Conservation (phyloP, 768 basidiomycete genomes). For the Boletus insuetus region DNA sequence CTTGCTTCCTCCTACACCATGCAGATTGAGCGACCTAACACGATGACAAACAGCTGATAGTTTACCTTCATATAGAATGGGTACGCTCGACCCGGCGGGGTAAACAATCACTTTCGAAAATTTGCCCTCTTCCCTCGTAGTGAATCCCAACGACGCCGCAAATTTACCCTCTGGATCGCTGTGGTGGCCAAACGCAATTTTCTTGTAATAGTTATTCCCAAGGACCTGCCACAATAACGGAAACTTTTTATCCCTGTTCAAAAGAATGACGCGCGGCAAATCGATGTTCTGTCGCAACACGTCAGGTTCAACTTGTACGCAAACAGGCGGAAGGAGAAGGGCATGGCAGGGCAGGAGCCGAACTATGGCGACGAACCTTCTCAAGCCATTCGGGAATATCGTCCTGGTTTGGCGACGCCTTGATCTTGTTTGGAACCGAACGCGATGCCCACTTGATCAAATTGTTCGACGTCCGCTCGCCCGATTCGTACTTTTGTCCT, state of each 20-base stretch:
- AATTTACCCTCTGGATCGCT: constrained; percentile 64
- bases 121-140: constrained; percentile 48
- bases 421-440: constrained; percentile 70
- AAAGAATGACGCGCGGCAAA: constrained; percentile 58
- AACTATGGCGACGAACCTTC: constrained; percentile 47
- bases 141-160: constrained; percentile 56
- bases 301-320: background rate
- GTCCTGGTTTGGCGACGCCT: constrained; percentile 51
- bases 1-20: constrained; percentile 59
- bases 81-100: constrained; percentile 52
- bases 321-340: background rate
- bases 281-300: constrained; percentile 33
- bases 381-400: constrained; percentile 68
- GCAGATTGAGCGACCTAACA: background rate
- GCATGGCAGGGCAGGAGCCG: background rate
- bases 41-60: background rate
- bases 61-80: constrained; percentile 68
- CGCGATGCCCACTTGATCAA: constrained; percentile 76
- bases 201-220: constrained; percentile 64
- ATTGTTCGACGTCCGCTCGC: constrained; percentile 67
- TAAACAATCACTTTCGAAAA: constrained; percentile 72
- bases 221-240: constrained; percentile 82
- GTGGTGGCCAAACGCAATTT: constrained; percentile 60
- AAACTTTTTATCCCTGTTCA: constrained; percentile 73
- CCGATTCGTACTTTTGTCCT: constrained; percentile 62